These are phyloP conservation scores for Akebia trifoliata DNA, from an alignment of 164 flowering plant species.

Conservation along the genomic window DNA sequence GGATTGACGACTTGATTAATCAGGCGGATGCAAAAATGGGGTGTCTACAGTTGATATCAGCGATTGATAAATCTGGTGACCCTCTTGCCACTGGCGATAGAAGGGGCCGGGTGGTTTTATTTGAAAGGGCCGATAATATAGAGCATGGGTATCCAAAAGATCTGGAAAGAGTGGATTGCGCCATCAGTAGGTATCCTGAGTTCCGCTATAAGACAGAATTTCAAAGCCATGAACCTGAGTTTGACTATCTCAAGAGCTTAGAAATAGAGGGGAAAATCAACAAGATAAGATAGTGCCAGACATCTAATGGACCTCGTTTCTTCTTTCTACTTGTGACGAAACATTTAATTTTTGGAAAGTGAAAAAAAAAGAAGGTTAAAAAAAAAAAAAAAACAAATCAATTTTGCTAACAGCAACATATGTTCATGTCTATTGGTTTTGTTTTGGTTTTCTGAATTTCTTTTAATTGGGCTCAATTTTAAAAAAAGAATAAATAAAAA, in stretches of 20 bases:
- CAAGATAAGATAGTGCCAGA: slow-evolving; percentile 98
- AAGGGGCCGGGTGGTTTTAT: slow-evolving; percentile 95
- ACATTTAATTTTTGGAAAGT: slow-evolving; percentile 99
- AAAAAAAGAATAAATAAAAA: no score
- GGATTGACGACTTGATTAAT: no score
- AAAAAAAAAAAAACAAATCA: no score
- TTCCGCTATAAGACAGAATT: slow-evolving; percentile 97
- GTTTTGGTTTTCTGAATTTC: no score
- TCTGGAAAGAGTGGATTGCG: slow-evolving; percentile 67
- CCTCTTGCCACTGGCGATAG: slow-evolving; percentile 99
- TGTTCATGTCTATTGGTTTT: no score
- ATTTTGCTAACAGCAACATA: no score
- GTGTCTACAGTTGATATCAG: slow-evolving; percentile 94
- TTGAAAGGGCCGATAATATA: slow-evolving; percentile 86
- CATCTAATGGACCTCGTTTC: slow-evolving; percentile 88
- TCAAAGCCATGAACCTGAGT: slow-evolving; percentile 99
- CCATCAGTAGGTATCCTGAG: slow-evolving; percentile 81
- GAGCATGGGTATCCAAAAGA: slow-evolving; percentile 81
- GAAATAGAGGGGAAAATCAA: slow-evolving; percentile 99
- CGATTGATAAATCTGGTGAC: slow-evolving; percentile 93
- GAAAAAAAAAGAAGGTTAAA: no score
- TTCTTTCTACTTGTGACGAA: slow-evolving; percentile 94
- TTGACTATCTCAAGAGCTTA: slow-evolving; percentile 99
- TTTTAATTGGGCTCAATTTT: no score
- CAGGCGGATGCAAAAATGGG: no score